Base-by-base conservation (phyloP, 345 rosid genomes). In the Camelina hispida region DNA sequence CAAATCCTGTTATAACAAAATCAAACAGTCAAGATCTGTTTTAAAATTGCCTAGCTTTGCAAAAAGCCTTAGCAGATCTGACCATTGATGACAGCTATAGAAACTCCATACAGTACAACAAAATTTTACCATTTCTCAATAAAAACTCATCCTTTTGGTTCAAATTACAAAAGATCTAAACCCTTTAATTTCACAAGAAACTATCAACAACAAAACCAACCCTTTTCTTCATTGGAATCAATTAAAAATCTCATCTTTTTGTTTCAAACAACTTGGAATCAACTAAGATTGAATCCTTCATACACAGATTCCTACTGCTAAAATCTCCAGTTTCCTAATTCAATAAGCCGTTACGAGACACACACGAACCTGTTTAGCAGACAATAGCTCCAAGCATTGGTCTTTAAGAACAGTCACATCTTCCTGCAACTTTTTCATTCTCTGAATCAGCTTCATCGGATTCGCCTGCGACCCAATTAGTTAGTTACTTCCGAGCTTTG, bases 301-400 rank as follows among this genome's bases (percentile, higher is more conserved):
- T 34, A 42, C 11, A 52, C 4, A 11, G 0, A 53, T 15, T 62
- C 35, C 34, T 55, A 20, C 20, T 34, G 70, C 59, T 55, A 23
- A 32, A 6, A 56, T 15, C 15, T 25, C 14, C 38, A 54, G n/a
- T 20, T 30, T 16, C 30, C 11, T 35, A 9, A 35, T 35, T 35
- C 11, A 35, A 35, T 1, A 0, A 7, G 38, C 42, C 12, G 50
- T 23, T 16, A 25, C 11, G 55, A 22, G 38, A 18, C 12, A 50
- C 10, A 18, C 12, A 50, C 10, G 40, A 51, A 93, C 98, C 96
- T 93, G 97, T 67, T 94, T 94, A 60, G 96, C 96, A 0, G 89
- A 84, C 22, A 94, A 83, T 56, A 94, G 96, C 71, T 88, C 88
- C 5, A 85, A 87, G 81, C 97, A 94, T 66, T 91, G 95, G 66